A percentile compares a stretch with the other conserved stretches of the same genome.
Conservation (phyloP, 108 stramenopile species). For the Conticribra guillardii region DNA sequence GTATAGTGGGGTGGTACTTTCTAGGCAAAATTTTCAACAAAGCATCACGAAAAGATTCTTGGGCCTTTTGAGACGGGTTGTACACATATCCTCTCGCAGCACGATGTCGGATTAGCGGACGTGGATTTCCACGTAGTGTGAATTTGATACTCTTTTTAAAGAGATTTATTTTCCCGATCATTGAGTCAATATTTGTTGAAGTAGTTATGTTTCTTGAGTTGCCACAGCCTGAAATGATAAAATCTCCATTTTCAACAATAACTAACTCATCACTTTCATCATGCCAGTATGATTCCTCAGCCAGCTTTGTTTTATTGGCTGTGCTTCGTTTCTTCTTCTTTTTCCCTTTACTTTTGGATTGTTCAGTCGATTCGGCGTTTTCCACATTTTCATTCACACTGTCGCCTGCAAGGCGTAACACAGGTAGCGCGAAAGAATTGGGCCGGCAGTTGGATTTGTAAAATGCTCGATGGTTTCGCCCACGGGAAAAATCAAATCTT, state of each 20-base stretch:
- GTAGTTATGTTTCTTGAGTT: no score
- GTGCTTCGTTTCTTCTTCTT: background rate
- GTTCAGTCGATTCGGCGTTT: background rate
- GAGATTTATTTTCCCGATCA: background rate
- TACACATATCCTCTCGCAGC: slow-evolving; percentile 71
- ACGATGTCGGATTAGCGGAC: slow-evolving; percentile 79
- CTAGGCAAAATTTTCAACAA: slow-evolving; percentile 46
- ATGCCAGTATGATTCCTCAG: slow-evolving; percentile 8
- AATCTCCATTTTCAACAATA: background rate
- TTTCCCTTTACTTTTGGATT: background rate
- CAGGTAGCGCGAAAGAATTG: no score
- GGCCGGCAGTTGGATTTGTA: no score
- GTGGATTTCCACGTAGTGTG: slow-evolving; percentile 77
- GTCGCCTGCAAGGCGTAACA: no score
- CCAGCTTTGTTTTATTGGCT: background rate
- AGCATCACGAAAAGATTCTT: slow-evolving; percentile 64
- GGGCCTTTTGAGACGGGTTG: slow-evolving; percentile 74
- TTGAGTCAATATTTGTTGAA: no score
- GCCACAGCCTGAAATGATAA: background rate
- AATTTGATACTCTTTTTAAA: slow-evolving; percentile 48
- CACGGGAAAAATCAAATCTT: no score
- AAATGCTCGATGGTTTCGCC: no score
- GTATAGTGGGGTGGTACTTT: slow-evolving; percentile 22
- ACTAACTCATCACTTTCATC: slow-evolving; percentile 24
- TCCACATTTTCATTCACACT: background rate